Evolutionary conservation across 495 filamentous ascomycete genomes (phyloP).

Genomic region (Penicillium simplicissimum): DNA sequence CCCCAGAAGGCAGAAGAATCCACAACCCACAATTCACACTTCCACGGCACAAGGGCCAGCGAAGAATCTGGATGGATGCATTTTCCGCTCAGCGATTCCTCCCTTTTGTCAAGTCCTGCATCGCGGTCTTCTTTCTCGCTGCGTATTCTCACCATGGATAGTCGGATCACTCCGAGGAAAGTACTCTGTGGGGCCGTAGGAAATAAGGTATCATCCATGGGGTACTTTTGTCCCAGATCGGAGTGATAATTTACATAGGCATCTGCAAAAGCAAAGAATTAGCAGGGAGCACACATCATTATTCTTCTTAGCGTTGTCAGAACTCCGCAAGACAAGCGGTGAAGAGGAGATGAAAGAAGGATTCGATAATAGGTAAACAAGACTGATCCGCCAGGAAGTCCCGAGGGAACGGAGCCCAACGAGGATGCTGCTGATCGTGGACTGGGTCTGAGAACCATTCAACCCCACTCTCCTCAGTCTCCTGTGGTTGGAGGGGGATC

Average conservation of each 20-base stretch:
- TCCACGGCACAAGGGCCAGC: constrained; percentile 2
- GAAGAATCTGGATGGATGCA: constrained; percentile 10
- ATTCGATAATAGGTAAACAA: constrained; percentile 11
- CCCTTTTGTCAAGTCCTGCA: background rate
- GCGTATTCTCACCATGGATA: background rate
- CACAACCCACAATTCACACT: constrained; percentile 11
- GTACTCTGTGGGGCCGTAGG: background rate
- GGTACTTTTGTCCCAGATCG: constrained; percentile 8
- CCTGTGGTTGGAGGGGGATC: constrained; percentile 9
- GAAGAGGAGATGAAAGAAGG: constrained; percentile 14
- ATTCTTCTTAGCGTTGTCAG: background rate
- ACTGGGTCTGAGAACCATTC: constrained; percentile 8
- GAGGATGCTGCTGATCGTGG: constrained; percentile 30
- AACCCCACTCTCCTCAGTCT: constrained; percentile 26
- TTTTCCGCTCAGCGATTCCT: constrained; percentile 14
- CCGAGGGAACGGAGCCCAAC: constrained; percentile 31
- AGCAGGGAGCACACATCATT: background rate
- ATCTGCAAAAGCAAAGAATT: constrained; percentile 9
- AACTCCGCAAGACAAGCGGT: constrained; percentile 30
- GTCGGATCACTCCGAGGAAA: background rate
- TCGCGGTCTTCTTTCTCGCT: background rate
- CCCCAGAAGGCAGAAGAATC: constrained; percentile 8
- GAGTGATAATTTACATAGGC: background rate
- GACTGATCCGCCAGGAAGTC: constrained; percentile 19
- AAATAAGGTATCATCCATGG: background rate